Conservation (phyloP, 208 protist genomes). For the Trypanosoma avium region DNA sequence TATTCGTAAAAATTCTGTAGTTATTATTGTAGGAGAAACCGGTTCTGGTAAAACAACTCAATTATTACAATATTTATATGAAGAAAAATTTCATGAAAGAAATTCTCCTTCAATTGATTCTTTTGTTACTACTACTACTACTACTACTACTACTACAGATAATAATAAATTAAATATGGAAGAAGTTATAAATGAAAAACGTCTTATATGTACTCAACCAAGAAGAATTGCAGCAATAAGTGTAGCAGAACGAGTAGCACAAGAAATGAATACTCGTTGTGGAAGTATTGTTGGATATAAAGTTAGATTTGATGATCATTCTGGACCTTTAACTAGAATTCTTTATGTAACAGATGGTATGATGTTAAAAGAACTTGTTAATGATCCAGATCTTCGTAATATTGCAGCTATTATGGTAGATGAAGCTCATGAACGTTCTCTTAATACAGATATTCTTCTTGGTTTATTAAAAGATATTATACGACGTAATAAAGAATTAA, state of each 20-base stretch:
- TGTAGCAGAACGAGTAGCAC: slow-evolving; percentile 97
- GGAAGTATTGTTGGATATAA: slow-evolving; percentile 95
- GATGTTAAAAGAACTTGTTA: slow-evolving; percentile 97
- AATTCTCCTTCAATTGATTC: neutral
- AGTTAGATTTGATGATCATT: slow-evolving; percentile 98
- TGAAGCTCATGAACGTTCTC: slow-evolving; percentile 97
- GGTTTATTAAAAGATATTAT: slow-evolving; percentile 86
- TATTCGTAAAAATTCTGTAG: slow-evolving; percentile 67
- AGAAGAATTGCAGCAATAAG: slow-evolving; percentile 99
- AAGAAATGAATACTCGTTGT: slow-evolving; percentile 89
- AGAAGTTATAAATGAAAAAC: slow-evolving; percentile 28
- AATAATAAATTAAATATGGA: neutral
- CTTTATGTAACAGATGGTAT: slow-evolving; percentile 99
- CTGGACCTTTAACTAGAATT: slow-evolving; percentile 84
- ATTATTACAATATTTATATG: slow-evolving; percentile 89
- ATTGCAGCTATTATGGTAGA: slow-evolving; percentile 99
- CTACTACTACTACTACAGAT: neutral
- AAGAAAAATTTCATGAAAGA: slow-evolving; percentile 70
- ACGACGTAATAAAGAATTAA: slow-evolving; percentile 86
- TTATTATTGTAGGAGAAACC: slow-evolving; percentile 95
- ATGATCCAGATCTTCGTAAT: slow-evolving; percentile 89
- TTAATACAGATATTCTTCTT: slow-evolving; percentile 94
- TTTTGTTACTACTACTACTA: neutral
- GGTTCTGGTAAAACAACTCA: slow-evolving; percentile 94
- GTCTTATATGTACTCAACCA: slow-evolving; percentile 97